Percentiles rank a stretch among this genome's conserved stretches.
phyloP scores from a whole-genome alignment of 495 filamentous ascomycete genomes.

The Penicillium fimorum region DNA sequence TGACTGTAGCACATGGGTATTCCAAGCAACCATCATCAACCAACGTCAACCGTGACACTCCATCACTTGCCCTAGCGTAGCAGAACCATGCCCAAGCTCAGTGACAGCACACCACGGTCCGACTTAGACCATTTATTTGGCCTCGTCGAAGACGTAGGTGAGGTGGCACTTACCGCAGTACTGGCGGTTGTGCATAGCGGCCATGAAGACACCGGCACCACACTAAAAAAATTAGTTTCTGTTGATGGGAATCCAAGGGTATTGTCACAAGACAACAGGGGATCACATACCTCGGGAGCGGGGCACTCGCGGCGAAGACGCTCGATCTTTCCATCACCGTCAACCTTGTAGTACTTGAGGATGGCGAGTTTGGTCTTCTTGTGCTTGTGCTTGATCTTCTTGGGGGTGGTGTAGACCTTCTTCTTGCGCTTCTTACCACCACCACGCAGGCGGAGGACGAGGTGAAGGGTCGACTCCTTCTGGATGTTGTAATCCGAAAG shows the following conservation, averaged over 20 bases:
- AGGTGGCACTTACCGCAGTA: conserved; percentile 99
- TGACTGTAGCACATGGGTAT: conserved; percentile 20
- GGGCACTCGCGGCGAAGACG: conserved; percentile 97
- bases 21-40: conserved; percentile 18
- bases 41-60: conserved; percentile 23
- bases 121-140: conserved; percentile 49
- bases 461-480: conserved; percentile 99
- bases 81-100: conserved; percentile 24
- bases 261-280: conserved; percentile 2
- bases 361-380: conserved; percentile 99
- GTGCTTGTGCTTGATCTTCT: conserved; percentile 99
- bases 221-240: conserved; percentile 58
- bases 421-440: conserved; percentile 99
- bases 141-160: conserved; percentile 99
- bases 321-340: conserved; percentile 99
- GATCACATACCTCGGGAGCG: conserved; percentile 70
- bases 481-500: conserved; percentile 99
- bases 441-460: conserved; percentile 97
- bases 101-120: conserved; percentile 20
- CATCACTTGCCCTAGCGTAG: conserved; percentile 23
- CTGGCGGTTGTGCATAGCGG: conserved; percentile 98
- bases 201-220: conserved; percentile 99
- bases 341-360: conserved; percentile 99
- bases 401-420: conserved; percentile 99
- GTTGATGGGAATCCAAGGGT: conserved; percentile 16